Base-by-base conservation (phyloP, 2,329 filamentous ascomycete species). In the Rutstroemia sp. region DNA sequence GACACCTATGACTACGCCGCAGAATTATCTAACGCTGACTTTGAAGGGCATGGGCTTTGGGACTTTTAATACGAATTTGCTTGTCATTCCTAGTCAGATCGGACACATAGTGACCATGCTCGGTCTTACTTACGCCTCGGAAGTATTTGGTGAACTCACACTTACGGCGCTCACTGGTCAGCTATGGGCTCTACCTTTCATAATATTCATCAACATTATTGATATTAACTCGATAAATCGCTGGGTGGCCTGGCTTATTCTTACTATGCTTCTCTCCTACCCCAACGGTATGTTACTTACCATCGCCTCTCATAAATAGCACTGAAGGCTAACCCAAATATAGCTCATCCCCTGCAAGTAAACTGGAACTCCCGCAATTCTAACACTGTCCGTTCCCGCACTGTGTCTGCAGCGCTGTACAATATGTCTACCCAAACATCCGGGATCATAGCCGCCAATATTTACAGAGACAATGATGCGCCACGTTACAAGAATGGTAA, bases 321-420 rank as follows among this genome's bases (percentile, higher is more conserved):
- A 23, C 12, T 21, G 12, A 21, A 10, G 1, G 51, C 30, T 56
- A 44, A 46, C 19, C 23, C 0, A 41, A 23, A 34, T 17, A 16
- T 41, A 73, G 70, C 73, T 2, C 75, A 79, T 56, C 72, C 76
- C 0, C 76, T 79, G 39, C 74, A 77, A 60, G 76, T 77, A 3
- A 73, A 67, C 21, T 78, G 75, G 74, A 74, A 73, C 60, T 75
- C 73, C 1, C 73, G 79, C 50, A 87, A 87, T 64, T 78, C 81
- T 2, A 82, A 83, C 60, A 75, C 78, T 1, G 81, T 87, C 9
- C 75, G 83, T 10, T 81, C 79, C 5, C 73, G 83, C 6, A 81
- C 83, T 1, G 81, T 88, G 1, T 80, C 81, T 0, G 78, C 81
- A 0, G 83, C 81, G 0, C 70, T 82, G n/a, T 86, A 86, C 68